A percentile compares a stretch with the other conserved stretches of the same genome.
These are phyloP conservation scores for Cyathus striatus DNA, from an alignment of 768 basidiomycete genomes.

Conservation along the genomic window DNA sequence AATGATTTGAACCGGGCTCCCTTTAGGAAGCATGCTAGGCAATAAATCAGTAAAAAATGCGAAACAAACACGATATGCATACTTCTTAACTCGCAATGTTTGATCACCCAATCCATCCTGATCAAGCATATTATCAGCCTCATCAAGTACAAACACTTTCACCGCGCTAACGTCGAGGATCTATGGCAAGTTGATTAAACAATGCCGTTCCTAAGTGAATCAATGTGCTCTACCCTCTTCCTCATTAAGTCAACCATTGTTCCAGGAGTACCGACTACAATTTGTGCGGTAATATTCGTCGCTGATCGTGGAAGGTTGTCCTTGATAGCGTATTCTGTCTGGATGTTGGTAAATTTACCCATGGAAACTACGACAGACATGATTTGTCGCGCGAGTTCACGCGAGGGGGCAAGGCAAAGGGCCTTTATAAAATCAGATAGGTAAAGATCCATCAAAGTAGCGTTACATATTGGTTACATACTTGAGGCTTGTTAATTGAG, in stretches of 20 bases:
- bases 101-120: slow-evolving; percentile 93
- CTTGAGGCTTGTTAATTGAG: slow-evolving; percentile 77
- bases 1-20: slow-evolving; percentile 68
- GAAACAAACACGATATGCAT: slow-evolving; percentile 19
- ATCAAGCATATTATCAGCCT: slow-evolving; percentile 99
- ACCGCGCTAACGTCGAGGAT: slow-evolving; percentile 76
- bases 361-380: slow-evolving; percentile 91
- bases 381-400: slow-evolving; percentile 96
- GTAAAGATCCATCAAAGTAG: too few species aligned
- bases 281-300: slow-evolving; percentile 73
- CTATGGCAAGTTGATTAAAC: slow-evolving; percentile 10
- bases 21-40: slow-evolving; percentile 52
- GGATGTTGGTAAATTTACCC: slow-evolving; percentile 91
- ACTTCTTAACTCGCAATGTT: slow-evolving; percentile 93
- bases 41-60: slow-evolving; percentile 1
- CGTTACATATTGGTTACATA: slow-evolving; percentile 18
- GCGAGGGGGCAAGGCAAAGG: slow-evolving; percentile 94
- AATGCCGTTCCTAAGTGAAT: background rate
- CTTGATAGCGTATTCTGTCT: slow-evolving; percentile 95
- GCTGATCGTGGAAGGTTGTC: slow-evolving; percentile 69
- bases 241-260: slow-evolving; percentile 88
- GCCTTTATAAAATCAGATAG: too few species aligned
- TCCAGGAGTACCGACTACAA: slow-evolving; percentile 95
- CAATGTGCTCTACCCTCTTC: slow-evolving; percentile 38
- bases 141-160: slow-evolving; percentile 93